Conservation (phyloP, 2,329 filamentous ascomycete species). For the Didymella sp. region DNA sequence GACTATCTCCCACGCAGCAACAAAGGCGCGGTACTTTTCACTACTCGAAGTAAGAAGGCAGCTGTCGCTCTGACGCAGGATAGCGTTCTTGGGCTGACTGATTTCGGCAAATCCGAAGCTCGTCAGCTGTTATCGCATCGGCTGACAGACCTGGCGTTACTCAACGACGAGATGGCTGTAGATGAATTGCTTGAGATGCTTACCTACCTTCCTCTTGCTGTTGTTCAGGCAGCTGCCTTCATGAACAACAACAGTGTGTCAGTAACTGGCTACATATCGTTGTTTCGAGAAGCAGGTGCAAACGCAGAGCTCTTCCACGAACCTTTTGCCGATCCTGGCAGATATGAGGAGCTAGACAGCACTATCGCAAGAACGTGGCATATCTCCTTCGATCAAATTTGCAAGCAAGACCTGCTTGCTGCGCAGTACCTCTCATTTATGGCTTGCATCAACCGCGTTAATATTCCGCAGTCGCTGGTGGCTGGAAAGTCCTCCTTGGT, state of each 20-base stretch:
- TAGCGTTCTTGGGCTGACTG: constrained; percentile 29
- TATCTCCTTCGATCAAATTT: constrained; percentile 50
- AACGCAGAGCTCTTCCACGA: constrained; percentile 40
- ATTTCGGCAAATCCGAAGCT: constrained; percentile 14
- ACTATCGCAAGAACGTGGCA: constrained; percentile 49
- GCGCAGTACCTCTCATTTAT: constrained; percentile 48
- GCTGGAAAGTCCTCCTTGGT: constrained; percentile 28
- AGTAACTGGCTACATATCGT: constrained; percentile 21
- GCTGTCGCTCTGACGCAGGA: constrained; percentile 19
- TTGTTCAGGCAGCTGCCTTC: constrained; percentile 20
- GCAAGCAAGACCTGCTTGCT: constrained; percentile 40
- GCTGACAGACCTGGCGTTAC: constrained; percentile 16
- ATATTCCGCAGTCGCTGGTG: constrained; percentile 47
- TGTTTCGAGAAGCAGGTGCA: constrained; percentile 32
- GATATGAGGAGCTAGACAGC: constrained; percentile 41
- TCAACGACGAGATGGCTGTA: constrained; percentile 20
- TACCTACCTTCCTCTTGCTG: constrained; percentile 23
- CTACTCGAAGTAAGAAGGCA: constrained; percentile 26
- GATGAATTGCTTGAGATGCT: constrained; percentile 40
- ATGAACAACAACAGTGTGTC: constrained; percentile 38
- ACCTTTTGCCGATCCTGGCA: constrained; percentile 43
- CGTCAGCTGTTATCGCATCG: background rate
- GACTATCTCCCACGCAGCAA: constrained; percentile 43
- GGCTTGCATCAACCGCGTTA: constrained; percentile 42
- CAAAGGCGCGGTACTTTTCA: constrained; percentile 45